Conservation (phyloP, 805 yeast genomes). For the Torulaspora microellipsoides region DNA sequence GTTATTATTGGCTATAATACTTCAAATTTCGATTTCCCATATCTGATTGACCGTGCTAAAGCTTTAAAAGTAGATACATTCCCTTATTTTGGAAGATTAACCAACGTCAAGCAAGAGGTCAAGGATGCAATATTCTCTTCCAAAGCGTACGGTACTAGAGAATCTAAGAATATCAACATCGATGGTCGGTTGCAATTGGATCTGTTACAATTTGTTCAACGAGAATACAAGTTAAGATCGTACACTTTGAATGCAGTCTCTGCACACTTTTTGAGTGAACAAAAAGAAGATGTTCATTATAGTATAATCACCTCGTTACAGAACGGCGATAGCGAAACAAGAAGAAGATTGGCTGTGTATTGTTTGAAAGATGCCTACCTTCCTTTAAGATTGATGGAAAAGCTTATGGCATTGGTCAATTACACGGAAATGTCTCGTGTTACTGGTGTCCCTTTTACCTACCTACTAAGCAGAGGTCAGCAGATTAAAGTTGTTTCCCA, state of each 20-base stretch:
- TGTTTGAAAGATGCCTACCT: conserved; percentile 94
- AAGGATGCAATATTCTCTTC: conserved; percentile 84
- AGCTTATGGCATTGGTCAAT: conserved; percentile 92
- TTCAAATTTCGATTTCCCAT: conserved; percentile 92
- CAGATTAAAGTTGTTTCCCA: conserved; percentile 97
- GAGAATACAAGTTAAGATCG: conserved; percentile 92
- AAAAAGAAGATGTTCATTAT: conserved; percentile 97
- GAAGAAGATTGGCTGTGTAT: conserved; percentile 93
- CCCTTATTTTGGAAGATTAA: conserved; percentile 83
- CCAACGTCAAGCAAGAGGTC: conserved; percentile 63
- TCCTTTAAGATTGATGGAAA: conserved; percentile 83
- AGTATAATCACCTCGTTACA: conserved; percentile 93
- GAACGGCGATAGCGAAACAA: conserved; percentile 85
- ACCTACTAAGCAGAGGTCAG: conserved; percentile 85
- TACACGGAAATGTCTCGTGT: conserved; percentile 99
- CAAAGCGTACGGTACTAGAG: conserved; percentile 94
- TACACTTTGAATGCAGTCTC: conserved; percentile 94
- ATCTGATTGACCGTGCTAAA: conserved; percentile 78
- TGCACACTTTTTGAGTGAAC: conserved; percentile 89
- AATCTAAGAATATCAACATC: conserved; percentile 82
- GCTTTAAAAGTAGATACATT: conserved; percentile 62
- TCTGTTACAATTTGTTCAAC: conserved; percentile 83
- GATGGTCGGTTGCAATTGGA: conserved; percentile 97
- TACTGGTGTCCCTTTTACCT: conserved; percentile 96
- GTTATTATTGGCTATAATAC: conserved; percentile 95